Evolutionary conservation across 345 rosid species (phyloP), one percentile per base, ranked within the genome.

Genomic region (Citrus cavaleriei): DNA sequence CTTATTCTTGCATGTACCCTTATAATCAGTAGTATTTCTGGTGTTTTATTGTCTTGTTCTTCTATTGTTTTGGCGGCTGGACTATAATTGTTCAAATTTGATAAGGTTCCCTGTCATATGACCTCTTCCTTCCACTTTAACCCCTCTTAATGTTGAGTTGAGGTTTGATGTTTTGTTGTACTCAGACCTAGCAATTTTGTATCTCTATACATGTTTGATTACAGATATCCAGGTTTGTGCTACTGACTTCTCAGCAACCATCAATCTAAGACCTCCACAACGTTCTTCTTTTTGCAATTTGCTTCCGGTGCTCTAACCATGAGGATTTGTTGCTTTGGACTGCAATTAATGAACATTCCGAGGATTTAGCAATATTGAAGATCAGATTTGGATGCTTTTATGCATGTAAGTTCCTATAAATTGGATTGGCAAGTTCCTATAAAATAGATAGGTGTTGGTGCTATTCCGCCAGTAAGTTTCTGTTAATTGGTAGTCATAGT

Each of bases 331-430:
- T 61, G 34, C 63, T 65, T 58, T 25, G 49, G 30, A 51, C 8
- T 8, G n/a, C 49, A 65, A 27, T 38, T 67, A 66, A 66, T 66
- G 62, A 66, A 54, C 16, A 30, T 30, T 21, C 34, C 4, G 35
- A 4, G 51, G 68, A 24, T 55, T 51, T 66, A 24, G n/a, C 54
- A 24, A 5, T 76, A 5, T 35, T 24, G 65, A 67, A 55, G 37
- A 55, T 55, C 22, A 6, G 38, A 16, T 55, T 76, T 76, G 73
- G 58, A 12, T 27, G 46, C 78, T 30, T 38, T 46, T 63, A 7
- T 40, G 40, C 60, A 61, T 38, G 78, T 75, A 75, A 62, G 70
- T 63, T 75, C 61, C 70, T 74, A 27, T 21, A 42, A 27, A 21
- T 63, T 62, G 9, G 55, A 16, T 25, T 61, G 40, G 35, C 21